Conservation (phyloP, 2,329 filamentous ascomycete species). For the Fusarium subglutinans region DNA sequence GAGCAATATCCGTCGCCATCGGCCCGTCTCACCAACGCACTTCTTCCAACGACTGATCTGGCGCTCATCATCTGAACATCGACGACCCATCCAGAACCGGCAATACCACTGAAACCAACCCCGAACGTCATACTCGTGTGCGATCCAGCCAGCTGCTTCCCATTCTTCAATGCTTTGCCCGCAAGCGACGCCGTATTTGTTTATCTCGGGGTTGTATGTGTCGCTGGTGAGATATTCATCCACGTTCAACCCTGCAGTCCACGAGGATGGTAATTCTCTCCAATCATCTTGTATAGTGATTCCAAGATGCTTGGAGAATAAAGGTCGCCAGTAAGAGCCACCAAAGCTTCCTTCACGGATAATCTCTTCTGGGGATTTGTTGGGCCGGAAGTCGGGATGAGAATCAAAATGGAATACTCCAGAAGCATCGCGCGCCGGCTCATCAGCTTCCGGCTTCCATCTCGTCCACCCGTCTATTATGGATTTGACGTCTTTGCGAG, state of each 20-base stretch:
- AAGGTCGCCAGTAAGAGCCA: constrained; percentile 12
- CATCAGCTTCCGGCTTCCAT: not conserved
- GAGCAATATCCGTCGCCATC: constrained; percentile 8
- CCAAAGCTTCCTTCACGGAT: constrained; percentile 22
- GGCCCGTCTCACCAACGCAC: constrained; percentile 14
- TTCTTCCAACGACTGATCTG: constrained; percentile 28
- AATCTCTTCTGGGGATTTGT: constrained; percentile 18
- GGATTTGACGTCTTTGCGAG: not conserved
- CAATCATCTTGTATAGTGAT: constrained; percentile 2
- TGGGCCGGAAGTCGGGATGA: constrained; percentile 5
- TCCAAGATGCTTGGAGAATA: not conserved
- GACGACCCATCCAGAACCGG: constrained; percentile 15
- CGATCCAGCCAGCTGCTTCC: constrained; percentile 24
- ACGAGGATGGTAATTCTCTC: constrained; percentile 2
- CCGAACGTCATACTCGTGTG: constrained; percentile 6
- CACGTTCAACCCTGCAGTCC: not conserved
- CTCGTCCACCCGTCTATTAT: not conserved
- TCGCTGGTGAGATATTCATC: not conserved
- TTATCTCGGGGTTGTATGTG: constrained; percentile 9
- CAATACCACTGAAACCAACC: constrained; percentile 26
- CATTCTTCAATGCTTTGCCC: constrained; percentile 23
- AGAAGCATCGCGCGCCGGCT: not conserved
- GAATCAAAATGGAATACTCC: not conserved
- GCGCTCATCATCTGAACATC: constrained; percentile 6
- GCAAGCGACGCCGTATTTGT: constrained; percentile 16